Conservation (phyloP, 345 rosid genomes). For the Boechera divaricarpa region DNA sequence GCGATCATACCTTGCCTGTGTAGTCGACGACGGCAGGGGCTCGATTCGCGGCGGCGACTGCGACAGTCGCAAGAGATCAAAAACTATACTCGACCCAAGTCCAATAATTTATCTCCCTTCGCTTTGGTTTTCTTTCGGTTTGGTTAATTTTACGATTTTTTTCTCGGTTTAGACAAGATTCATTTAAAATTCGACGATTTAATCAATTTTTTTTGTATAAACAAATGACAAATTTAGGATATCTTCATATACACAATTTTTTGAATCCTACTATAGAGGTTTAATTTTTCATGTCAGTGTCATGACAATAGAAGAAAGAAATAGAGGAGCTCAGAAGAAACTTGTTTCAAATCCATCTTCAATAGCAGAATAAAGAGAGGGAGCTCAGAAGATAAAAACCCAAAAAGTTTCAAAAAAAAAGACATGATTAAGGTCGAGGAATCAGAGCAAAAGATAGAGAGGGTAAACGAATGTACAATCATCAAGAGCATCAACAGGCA, state of each 20-base stretch:
- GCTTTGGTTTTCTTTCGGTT: constrained; percentile 1
- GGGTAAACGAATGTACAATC: constrained; percentile 38
- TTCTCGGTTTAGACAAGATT: not conserved
- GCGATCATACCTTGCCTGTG: not conserved
- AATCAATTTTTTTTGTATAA: too few species aligned
- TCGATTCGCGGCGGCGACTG: not conserved
- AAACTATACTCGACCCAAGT: not conserved
- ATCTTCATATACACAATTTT: too few species aligned
- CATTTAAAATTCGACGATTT: too few species aligned
- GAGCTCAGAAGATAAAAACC: constrained; percentile 15
- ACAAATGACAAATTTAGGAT: too few species aligned
- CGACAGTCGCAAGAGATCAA: constrained; percentile 9
- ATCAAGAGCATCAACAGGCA: constrained; percentile 27
- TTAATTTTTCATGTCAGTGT: not conserved
- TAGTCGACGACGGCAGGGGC: not conserved
- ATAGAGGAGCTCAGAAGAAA: not conserved
- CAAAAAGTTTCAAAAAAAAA: constrained; percentile 1
- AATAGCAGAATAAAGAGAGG: not conserved
- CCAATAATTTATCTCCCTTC: not conserved
- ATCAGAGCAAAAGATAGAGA: constrained; percentile 22
- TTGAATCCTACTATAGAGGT: too few species aligned
- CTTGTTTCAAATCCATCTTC: constrained; percentile 28
- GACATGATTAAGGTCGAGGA: constrained; percentile 23
- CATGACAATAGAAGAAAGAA: not conserved
- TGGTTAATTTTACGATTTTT: not conserved